A percentile compares a stretch with the other conserved stretches of the same genome.
Evolutionary conservation across 495 filamentous ascomycete genomes (phyloP).

Genomic region (Penicillium maclennaniae): DNA sequence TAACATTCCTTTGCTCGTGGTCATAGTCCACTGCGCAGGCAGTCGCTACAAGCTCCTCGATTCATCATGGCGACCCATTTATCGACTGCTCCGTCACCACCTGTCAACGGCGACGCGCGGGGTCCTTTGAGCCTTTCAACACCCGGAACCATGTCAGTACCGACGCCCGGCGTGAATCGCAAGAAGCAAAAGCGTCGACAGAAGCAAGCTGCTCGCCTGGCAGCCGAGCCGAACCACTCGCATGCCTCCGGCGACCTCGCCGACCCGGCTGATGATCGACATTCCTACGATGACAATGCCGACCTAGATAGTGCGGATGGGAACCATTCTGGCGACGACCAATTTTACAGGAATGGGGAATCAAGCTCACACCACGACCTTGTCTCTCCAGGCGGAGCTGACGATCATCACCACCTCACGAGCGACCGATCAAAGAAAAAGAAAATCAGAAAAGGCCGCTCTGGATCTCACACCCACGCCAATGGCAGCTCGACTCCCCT

Average conservation of each 20-base stretch:
- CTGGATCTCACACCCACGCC: slow-evolving; percentile 32
- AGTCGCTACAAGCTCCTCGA: slow-evolving; percentile 19
- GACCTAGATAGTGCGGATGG: slow-evolving; percentile 26
- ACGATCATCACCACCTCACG: slow-evolving; percentile 10
- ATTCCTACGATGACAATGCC: slow-evolving; percentile 27
- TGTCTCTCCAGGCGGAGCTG: slow-evolving; percentile 8
- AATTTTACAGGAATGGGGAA: slow-evolving; percentile 16
- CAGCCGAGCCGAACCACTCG: slow-evolving; percentile 44
- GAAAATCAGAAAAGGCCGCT: slow-evolving; percentile 38
- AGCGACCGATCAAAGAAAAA: slow-evolving; percentile 47
- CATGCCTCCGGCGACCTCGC: slow-evolving; percentile 22
- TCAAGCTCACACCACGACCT: slow-evolving; percentile 9
- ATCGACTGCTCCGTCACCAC: slow-evolving; percentile 30
- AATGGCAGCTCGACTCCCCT: slow-evolving; percentile 42
- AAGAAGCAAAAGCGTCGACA: slow-evolving; percentile 88
- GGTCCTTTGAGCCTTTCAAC: slow-evolving; percentile 25
- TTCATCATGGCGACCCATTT: slow-evolving; percentile 34
- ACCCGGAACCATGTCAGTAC: slow-evolving; percentile 29
- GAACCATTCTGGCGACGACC: slow-evolving; percentile 14
- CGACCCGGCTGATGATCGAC: slow-evolving; percentile 21
- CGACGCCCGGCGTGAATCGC: slow-evolving; percentile 59
- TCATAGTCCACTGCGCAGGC: slow-evolving; percentile 18
- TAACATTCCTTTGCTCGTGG: background rate
- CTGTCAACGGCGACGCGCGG: slow-evolving; percentile 35
- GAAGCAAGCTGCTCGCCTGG: slow-evolving; percentile 70